Evolutionary conservation across 148 eudicot species (phyloP).

Genomic region (Spergularia marina): DNA sequence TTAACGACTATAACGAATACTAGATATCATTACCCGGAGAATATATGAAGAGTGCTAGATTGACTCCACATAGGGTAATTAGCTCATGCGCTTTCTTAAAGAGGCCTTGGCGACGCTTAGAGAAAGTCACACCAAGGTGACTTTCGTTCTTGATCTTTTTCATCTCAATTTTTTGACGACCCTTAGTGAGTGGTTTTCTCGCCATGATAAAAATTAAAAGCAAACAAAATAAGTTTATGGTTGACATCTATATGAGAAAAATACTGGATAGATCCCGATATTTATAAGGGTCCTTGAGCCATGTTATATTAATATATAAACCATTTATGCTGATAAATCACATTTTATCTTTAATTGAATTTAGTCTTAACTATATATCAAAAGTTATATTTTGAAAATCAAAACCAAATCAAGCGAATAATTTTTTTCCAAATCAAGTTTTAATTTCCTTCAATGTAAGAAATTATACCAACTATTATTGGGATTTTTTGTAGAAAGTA

Average conservation of each 20-base stretch:
- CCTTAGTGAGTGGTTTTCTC: constrained; percentile 7
- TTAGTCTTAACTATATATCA: background rate
- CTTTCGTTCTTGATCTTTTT: constrained; percentile 14
- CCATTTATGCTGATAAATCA: background rate
- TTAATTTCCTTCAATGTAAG: no score
- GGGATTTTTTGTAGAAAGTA: no score
- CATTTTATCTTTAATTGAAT: background rate
- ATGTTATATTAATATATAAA: background rate
- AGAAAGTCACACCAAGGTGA: constrained; percentile 17
- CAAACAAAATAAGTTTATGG: no score
- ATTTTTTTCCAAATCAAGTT: no score
- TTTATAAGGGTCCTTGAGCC: background rate
- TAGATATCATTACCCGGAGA: no score
- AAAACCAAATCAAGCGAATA: no score
- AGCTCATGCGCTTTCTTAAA: constrained; percentile 22
- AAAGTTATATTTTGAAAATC: background rate
- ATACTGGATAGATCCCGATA: background rate
- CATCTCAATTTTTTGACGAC: constrained; percentile 12
- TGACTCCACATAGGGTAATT: constrained; percentile 8
- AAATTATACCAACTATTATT: no score
- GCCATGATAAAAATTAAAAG: background rate
- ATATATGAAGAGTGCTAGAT: background rate
- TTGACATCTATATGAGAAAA: background rate
- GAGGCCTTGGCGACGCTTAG: constrained; percentile 10
- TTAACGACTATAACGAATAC: no score